Conservation (phyloP, 106 monocot genomes). For the Cymbidium sinense region DNA sequence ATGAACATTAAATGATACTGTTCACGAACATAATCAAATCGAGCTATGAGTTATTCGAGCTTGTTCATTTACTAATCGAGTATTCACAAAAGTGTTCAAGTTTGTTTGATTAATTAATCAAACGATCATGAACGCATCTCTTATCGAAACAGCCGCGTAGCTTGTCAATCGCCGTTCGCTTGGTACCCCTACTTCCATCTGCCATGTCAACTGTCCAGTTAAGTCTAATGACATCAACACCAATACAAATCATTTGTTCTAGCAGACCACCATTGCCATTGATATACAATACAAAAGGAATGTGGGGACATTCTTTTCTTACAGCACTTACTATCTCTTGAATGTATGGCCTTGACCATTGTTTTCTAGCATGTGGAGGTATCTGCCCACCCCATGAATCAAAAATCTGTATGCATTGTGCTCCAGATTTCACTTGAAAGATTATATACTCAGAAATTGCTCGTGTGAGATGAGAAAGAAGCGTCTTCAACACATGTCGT, state of each 20-base stretch:
- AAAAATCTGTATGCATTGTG: slow-evolving; percentile 93
- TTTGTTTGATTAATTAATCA: too few species aligned
- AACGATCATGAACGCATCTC: too few species aligned
- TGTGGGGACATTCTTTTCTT: slow-evolving; percentile 58
- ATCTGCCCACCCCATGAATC: slow-evolving; percentile 98
- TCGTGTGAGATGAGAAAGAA: slow-evolving; percentile 72
- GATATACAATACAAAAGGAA: slow-evolving; percentile 78
- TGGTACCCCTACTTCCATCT: too few species aligned
- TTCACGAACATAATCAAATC: too few species aligned
- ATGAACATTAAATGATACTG: too few species aligned
- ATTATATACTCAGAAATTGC: slow-evolving; percentile 83
- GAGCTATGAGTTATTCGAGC: too few species aligned
- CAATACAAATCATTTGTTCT: slow-evolving; percentile 75
- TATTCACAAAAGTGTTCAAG: too few species aligned
- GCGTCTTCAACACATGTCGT: slow-evolving; percentile 61
- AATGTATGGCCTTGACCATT: slow-evolving; percentile 94
- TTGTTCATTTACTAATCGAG: too few species aligned
- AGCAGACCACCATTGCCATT: slow-evolving; percentile 88
- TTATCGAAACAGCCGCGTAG: too few species aligned
- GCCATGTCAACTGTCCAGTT: slow-evolving; percentile 98
- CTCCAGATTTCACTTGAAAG: slow-evolving; percentile 86
- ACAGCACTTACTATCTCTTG: slow-evolving; percentile 73
- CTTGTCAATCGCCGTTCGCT: too few species aligned
- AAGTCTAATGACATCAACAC: slow-evolving; percentile 90
- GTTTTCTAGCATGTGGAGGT: slow-evolving; percentile 84